phyloP scores from a whole-genome alignment of 768 basidiomycete genomes.

The Boletus sp. region DNA sequence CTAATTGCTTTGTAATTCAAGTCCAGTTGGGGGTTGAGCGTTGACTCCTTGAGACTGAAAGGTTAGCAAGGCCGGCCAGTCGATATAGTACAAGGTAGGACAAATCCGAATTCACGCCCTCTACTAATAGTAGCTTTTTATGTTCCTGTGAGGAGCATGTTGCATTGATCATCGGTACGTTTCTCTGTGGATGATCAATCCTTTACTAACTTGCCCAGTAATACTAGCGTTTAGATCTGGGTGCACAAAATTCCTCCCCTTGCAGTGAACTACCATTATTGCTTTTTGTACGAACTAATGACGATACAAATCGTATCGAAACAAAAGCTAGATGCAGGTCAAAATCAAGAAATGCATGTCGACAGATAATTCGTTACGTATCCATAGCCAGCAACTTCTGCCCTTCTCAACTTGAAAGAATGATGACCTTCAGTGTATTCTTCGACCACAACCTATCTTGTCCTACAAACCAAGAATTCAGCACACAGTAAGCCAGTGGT shows the following conservation, averaged over 20 bases:
- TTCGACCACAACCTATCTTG: neutral
- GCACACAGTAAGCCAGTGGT: slow-evolving; percentile 25
- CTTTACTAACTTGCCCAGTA: neutral
- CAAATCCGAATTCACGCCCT: neutral
- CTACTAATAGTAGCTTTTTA: neutral
- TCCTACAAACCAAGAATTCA: slow-evolving; percentile 17
- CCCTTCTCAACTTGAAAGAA: neutral
- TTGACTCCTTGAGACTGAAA: neutral
- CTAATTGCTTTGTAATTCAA: slow-evolving; percentile 25
- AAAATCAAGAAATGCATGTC: neutral
- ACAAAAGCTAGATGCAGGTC: neutral
- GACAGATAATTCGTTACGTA: neutral
- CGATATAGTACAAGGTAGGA: neutral
- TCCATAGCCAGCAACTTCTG: neutral
- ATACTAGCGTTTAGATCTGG: neutral
- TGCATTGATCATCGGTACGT: neutral
- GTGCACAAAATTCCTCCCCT: no score
- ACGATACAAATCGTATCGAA: neutral
- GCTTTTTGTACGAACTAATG: neutral
- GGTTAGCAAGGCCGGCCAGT: neutral
- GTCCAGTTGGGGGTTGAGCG: neutral
- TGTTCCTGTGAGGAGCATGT: neutral
- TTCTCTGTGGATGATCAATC: neutral
- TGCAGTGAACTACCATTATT: no score
- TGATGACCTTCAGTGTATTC: neutral